These are phyloP conservation scores for Hypoxylon perforatum DNA, from an alignment of 495 filamentous ascomycete genomes.

Conservation along the genomic window DNA sequence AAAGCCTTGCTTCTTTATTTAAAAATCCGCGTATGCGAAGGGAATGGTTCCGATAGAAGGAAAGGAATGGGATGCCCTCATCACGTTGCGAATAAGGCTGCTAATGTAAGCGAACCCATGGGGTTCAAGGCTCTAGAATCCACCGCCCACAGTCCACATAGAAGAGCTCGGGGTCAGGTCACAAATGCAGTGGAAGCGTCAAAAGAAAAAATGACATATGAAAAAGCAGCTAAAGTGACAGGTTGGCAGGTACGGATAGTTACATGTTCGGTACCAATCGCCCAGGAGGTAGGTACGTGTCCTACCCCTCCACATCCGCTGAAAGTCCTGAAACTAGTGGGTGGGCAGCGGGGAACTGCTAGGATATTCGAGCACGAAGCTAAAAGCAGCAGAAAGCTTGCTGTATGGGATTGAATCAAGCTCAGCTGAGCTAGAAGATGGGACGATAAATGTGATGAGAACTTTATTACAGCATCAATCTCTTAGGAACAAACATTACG, in stretches of 20 bases:
- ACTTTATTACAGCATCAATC: too few species aligned
- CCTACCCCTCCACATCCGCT: constrained; percentile 4
- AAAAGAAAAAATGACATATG: too few species aligned
- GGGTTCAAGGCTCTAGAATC: not conserved
- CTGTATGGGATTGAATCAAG: too few species aligned
- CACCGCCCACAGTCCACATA: too few species aligned
- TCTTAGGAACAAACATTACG: too few species aligned
- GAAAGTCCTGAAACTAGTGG: not conserved
- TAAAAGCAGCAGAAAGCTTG: too few species aligned
- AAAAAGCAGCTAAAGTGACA: constrained; percentile 1
- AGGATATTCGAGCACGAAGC: too few species aligned
- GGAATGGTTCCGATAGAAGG: constrained; percentile 1
- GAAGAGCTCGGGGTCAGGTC: too few species aligned
- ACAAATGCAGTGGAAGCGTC: too few species aligned
- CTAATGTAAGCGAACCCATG: constrained; percentile 25
- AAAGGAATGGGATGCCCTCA: constrained; percentile 8
- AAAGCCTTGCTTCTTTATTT: constrained; percentile 11
- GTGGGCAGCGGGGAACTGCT: too few species aligned
- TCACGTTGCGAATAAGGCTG: constrained; percentile 24
- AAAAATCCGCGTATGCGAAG: constrained; percentile 13
- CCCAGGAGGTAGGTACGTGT: constrained; percentile 7
- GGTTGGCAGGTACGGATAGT: constrained; percentile 13
- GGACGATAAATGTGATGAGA: too few species aligned
- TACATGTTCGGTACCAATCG: constrained; percentile 11
- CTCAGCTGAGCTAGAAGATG: too few species aligned